These are phyloP conservation scores for Penstemon davidsonii DNA, from an alignment of 257 asterid species.

Conservation along the genomic window DNA sequence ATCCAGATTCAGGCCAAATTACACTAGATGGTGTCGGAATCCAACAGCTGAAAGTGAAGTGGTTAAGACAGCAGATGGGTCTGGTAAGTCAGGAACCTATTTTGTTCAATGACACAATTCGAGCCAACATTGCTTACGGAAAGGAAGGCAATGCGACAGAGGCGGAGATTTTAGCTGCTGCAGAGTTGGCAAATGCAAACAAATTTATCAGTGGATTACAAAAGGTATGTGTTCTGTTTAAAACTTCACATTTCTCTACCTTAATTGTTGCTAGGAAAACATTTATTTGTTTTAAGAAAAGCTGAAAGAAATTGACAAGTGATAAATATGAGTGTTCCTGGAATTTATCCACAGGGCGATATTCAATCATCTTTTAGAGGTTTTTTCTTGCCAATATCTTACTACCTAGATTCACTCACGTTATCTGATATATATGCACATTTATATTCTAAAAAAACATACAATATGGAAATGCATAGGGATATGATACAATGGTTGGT, in stretches of 20 bases:
- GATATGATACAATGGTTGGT: constrained; percentile 54
- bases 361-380: no score
- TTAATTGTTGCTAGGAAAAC: not conserved
- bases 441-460: no score
- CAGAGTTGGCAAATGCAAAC: constrained; percentile 53
- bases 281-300: not conserved
- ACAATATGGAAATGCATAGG: constrained; percentile 28
- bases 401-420: not conserved
- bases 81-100: constrained; percentile 57
- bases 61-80: constrained; percentile 63
- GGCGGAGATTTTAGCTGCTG: constrained; percentile 46
- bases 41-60: constrained; percentile 36
- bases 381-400: no score
- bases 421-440: not conserved
- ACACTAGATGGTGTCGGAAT: constrained; percentile 42
- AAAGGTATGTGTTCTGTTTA: constrained; percentile 26
- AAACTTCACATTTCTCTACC: no score
- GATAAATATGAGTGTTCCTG: no score
- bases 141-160: constrained; percentile 46
- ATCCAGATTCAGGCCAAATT: constrained; percentile 46
- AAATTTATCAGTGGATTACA: constrained; percentile 50
- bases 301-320: not conserved
- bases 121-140: constrained; percentile 55
- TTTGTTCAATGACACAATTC: constrained; percentile 46
- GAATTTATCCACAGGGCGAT: no score